Percentiles rank a stretch among this genome's conserved stretches.
These are phyloP conservation scores for Boletus barrowsii DNA, from an alignment of 768 basidiomycete genomes.

Conservation along the genomic window DNA sequence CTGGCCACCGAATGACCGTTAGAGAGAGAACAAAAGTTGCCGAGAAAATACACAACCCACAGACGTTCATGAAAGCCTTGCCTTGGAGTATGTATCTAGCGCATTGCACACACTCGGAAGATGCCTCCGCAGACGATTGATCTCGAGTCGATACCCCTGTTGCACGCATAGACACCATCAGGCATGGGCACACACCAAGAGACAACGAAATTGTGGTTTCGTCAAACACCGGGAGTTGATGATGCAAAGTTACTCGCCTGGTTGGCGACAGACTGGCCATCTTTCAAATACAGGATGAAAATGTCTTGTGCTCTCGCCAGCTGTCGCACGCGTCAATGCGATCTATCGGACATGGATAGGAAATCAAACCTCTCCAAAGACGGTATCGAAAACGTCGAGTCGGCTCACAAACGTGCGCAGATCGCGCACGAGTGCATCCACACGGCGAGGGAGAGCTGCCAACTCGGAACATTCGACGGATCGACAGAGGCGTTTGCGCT, in stretches of 20 bases:
- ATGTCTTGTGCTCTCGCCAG: conserved; percentile 18
- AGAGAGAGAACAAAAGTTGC: too few species aligned
- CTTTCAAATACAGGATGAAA: conserved; percentile 18
- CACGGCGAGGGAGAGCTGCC: not conserved
- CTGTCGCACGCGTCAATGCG: not conserved
- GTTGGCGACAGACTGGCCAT: conserved; percentile 13
- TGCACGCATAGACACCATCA: not conserved
- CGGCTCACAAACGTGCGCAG: conserved; percentile 7
- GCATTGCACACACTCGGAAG: conserved; percentile 14
- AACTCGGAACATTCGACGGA: not conserved
- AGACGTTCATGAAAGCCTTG: not conserved
- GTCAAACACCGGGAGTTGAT: not conserved
- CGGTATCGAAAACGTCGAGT: conserved; percentile 5
- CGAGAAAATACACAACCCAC: too few species aligned
- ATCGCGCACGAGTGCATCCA: conserved; percentile 7
- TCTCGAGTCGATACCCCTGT: conserved; percentile 17
- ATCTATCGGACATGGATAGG: too few species aligned
- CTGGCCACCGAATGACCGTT: too few species aligned
- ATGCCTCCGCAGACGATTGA: conserved; percentile 15
- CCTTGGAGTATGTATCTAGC: conserved; percentile 20
- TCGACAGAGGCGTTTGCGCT: not conserved
- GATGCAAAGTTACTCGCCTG: not conserved
- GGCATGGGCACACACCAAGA: not conserved
- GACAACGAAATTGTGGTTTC: not conserved
- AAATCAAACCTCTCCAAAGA: conserved; percentile 15